Percentiles rank a stretch among this genome's conserved stretches.
Conservation (phyloP, 768 basidiomycete genomes). For the Porpolomopsis calyptriformis region DNA sequence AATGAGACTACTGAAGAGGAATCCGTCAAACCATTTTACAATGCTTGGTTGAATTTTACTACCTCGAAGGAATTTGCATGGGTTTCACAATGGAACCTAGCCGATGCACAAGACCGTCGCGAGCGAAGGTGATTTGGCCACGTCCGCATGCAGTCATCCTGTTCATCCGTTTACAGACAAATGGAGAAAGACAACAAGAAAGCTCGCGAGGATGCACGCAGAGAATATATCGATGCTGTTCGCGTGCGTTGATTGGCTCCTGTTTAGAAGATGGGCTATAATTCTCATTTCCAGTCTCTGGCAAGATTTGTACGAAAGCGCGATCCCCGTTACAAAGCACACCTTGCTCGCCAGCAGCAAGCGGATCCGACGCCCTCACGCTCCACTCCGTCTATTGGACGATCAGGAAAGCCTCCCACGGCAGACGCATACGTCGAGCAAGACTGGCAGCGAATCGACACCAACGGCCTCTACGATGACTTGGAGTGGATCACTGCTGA, state of each 20-base stretch:
- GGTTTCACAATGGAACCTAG: conserved; percentile 73
- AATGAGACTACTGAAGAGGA: conserved; percentile 32
- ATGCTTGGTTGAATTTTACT: conserved; percentile 74
- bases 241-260: conserved; percentile 41
- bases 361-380: conserved; percentile 22
- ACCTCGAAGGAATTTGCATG: conserved; percentile 85
- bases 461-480: conserved; percentile 29
- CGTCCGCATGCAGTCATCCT: conserved; percentile 1
- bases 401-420: conserved; percentile 17
- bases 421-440: conserved; percentile 62
- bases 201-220: conserved; percentile 72
- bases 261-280: background rate
- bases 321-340: conserved; percentile 76
- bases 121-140: conserved; percentile 56
- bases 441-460: conserved; percentile 73
- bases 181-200: conserved; percentile 98
- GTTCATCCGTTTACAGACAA: conserved; percentile 32
- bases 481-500: conserved; percentile 69
- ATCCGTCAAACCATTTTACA: conserved; percentile 69
- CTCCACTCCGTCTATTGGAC: conserved; percentile 20
- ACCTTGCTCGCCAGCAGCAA: conserved; percentile 39
- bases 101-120: conserved; percentile 80
- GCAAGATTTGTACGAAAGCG: conserved; percentile 72
- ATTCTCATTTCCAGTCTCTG: conserved; percentile 40
- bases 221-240: conserved; percentile 89